Evolutionary conservation across 768 basidiomycete species (phyloP), one percentile per base, ranked within the genome.

Genomic region (Rhizopogon rudus): DNA sequence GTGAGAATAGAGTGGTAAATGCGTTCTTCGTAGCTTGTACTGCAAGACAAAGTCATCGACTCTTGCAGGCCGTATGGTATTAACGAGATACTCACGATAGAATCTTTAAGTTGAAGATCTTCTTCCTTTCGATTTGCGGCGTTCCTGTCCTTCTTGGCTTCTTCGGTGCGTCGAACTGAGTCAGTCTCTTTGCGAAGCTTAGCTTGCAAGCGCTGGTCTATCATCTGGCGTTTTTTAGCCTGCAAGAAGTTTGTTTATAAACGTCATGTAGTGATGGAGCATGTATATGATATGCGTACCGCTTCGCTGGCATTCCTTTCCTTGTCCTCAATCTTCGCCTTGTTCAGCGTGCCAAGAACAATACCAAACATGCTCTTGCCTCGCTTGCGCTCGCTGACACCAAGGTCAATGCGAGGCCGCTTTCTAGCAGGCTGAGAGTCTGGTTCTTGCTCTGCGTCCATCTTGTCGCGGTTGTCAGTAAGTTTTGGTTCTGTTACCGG

Each of bases 341-440:
- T 89, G 74, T 86, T 89, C 58, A 93, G 80, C 60, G 90, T 93
- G 51, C 88, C 88, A 55, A 93, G 71, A 60, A 91, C 76, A 61
- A 92, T 76, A 58, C 89, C 91, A 74, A 93, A 89, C 87, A 91
- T 89, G 74, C 81, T 83, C 81, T 88, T 90, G 68, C 90, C 90
- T 64, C 88, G 86, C 73, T 87, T 91, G 65, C 87, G 81, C 69
- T 88, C 87, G 63, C 84, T 77, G 46, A 76, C 73, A 56, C 73
- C 74, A 61, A 91, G 75, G 69, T 91, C 87, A 59, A 91, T 76
- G 64, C 86, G 82, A 57, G 89, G 89, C 56, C 89, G 83, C 71
- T 80, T 87, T 75, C 80, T 83, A 14, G 78, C 71, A 22, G 81
- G 74, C 53, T 77, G 77, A 25, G 77, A 77, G 31, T 79, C 74